Conservation (phyloP, 2,329 filamentous ascomycete genomes). For the Claviceps pusilla region DNA sequence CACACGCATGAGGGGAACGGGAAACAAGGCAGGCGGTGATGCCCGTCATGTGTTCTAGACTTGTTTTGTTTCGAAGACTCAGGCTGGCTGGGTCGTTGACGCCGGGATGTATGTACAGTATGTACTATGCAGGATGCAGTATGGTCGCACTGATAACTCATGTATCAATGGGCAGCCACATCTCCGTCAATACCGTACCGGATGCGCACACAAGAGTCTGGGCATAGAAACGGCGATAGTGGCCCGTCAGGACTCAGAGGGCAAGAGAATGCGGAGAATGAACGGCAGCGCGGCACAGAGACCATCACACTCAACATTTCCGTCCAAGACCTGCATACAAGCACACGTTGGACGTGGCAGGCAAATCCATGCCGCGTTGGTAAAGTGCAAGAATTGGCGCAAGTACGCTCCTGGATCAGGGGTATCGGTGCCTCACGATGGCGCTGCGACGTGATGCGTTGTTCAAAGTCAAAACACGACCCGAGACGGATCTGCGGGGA, state of each 20-base stretch:
- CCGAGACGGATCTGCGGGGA: background rate
- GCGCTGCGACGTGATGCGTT: background rate
- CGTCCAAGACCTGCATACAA: background rate
- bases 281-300: background rate
- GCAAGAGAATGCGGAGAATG: background rate
- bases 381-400: no score
- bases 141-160: background rate
- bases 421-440: background rate
- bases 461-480: background rate
- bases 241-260: background rate
- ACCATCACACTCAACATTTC: background rate
- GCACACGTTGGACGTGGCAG: background rate
- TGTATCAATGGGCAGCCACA: background rate
- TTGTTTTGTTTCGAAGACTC: background rate
- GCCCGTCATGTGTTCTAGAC: conserved; percentile 2
- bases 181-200: background rate
- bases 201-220: no score
- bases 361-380: background rate
- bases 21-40: background rate
- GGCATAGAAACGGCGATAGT: no score
- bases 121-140: background rate
- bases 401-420: background rate
- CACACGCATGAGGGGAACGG: background rate
- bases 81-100: no score
- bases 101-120: no score